A percentile compares a stretch with the other conserved stretches of the same genome.
Evolutionary conservation across 129 eudicot species (phyloP).

Genomic region (Saposhnikovia divaricata): DNA sequence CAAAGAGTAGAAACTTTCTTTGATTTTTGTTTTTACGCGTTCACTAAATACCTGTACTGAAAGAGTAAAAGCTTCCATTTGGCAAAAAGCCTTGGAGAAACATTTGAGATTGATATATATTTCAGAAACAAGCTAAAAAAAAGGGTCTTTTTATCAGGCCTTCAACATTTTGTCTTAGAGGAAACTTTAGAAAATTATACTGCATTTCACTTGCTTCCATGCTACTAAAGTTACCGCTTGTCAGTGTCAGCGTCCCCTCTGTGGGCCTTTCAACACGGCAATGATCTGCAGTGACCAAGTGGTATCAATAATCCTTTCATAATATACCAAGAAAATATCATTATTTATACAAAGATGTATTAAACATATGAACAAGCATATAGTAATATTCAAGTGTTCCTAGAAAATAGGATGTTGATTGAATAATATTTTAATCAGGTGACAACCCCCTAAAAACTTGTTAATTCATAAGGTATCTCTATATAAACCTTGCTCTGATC

Average conservation of each 20-base stretch:
- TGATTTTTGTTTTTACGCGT: too few relatives aligned
- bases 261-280: conserved; percentile 5
- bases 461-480: conserved; percentile 1
- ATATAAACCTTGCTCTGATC: conserved; percentile 3
- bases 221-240: neutral
- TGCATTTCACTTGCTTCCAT: neutral
- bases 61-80: neutral
- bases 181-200: neutral
- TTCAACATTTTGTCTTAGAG: neutral
- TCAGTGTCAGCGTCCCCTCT: neutral
- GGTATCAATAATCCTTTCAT: neutral
- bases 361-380: neutral
- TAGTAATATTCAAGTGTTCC: conserved; percentile 4
- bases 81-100: too few relatives aligned
- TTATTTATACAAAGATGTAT: neutral
- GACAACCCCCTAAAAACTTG: neutral
- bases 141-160: neutral
- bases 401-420: conserved; percentile 11
- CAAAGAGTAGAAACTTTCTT: too few relatives aligned
- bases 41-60: neutral
- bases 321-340: conserved; percentile 5
- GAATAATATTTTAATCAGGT: neutral
- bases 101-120: too few relatives aligned
- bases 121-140: too few relatives aligned
- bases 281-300: conserved; percentile 6